These are phyloP conservation scores for Gillenia trifoliata DNA, from an alignment of 306 rosid genomes.

Conservation along the genomic window DNA sequence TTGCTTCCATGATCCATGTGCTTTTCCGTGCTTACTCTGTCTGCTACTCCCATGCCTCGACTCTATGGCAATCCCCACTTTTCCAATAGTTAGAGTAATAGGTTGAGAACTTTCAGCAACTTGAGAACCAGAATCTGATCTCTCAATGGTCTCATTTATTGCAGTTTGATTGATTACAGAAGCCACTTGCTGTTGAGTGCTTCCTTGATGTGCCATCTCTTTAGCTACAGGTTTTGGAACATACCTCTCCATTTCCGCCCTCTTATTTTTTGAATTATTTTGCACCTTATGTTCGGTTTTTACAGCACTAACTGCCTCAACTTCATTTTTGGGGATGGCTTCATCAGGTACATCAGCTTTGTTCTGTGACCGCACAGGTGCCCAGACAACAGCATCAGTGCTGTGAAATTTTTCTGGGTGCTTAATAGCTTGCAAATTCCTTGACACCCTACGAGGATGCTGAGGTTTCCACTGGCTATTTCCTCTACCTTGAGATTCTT, in stretches of 20 bases:
- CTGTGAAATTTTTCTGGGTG: constrained; percentile 53
- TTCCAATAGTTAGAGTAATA: constrained; percentile 34
- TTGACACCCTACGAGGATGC: constrained; percentile 59
- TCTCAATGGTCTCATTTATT: constrained; percentile 32
- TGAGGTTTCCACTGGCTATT: constrained; percentile 73
- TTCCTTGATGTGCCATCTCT: constrained; percentile 92
- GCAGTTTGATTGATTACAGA: constrained; percentile 39
- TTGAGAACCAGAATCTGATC: constrained; percentile 41
- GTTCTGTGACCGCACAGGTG: constrained; percentile 75
- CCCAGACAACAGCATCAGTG: constrained; percentile 79
- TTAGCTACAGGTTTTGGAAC: constrained; percentile 94
- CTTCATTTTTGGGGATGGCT: constrained; percentile 40
- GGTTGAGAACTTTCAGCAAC: constrained; percentile 31
- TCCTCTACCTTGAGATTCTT: constrained; percentile 53
- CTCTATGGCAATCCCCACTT: constrained; percentile 43
- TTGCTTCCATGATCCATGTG: constrained; percentile 66
- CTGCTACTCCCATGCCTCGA: constrained; percentile 49
- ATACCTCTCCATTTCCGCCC: constrained; percentile 95
- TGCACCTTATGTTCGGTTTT: constrained; percentile 63
- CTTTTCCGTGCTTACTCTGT: constrained; percentile 66
- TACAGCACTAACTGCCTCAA: constrained; percentile 38
- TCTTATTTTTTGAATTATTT: constrained; percentile 58
- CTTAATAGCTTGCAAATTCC: constrained; percentile 59
- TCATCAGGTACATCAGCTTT: constrained; percentile 54
- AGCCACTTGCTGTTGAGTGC: constrained; percentile 35